Evolutionary conservation across 2,329 filamentous ascomycete species (phyloP), one percentile per base, ranked within the genome.

Genomic region (Claviceps maximensis): DNA sequence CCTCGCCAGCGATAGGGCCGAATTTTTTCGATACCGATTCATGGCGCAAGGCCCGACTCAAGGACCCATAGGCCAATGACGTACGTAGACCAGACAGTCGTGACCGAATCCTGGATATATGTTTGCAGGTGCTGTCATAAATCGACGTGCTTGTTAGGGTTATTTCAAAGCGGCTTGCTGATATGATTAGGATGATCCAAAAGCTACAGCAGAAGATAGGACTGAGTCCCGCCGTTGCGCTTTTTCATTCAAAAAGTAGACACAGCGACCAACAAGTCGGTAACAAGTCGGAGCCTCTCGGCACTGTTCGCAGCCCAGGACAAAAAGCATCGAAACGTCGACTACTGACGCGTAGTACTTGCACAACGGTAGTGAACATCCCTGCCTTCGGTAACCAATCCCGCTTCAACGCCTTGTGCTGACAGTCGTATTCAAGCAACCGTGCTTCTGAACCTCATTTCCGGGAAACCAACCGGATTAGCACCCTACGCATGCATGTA

Each of bases 391-490:
- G 51, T 45, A 53, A 40, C 50, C 47, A 48, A 53, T 51, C 53
- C 47, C 27, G 45, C 44, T 25, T 48, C 38, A 41, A 29, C 31
- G 45, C 27, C 47, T 46, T 52, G 47, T 47, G 42, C 47, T 45
- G n/a, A 48, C 25, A n/a, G 46, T 47, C 38, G 36, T 40, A 53
- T 47, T 27, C 8, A 44, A 29, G 25, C 31, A 31, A 29, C 36
- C 19, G 9, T 45, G 51, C 44, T 36, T 21, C 27, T 27, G 7
- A 17, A 5, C 50, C 40, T 55, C 50, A 53, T 55, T 50, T 52
- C 53, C 53, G 49, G 53, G 53, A 23, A 55, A 50, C 53, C 47
- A 44, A 44, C 50, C 53, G 46, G 53, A 53, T 15, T 36, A 40
- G 17, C 47, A 33, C 31, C 12, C 41, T 44, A 15, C 10, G 19